A percentile compares a stretch with the other conserved stretches of the same genome.
These are phyloP conservation scores for Capillidium rhysosporum DNA, from an alignment of 371 early-diverging fungal genomes.

Conservation along the genomic window DNA sequence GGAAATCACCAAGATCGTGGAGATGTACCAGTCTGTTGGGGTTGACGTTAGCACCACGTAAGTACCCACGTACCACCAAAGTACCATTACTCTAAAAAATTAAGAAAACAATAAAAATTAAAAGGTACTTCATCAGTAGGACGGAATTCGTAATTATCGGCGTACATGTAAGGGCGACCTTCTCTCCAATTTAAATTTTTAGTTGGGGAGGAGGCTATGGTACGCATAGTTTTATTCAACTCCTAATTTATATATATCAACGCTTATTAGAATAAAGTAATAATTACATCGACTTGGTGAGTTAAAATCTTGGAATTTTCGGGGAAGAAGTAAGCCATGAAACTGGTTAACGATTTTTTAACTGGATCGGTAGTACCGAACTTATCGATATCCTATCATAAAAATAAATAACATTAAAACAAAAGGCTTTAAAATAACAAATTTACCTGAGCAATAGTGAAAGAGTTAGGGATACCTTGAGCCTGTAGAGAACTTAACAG, in stretches of 20 bases:
- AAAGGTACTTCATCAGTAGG: not conserved
- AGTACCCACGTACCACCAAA: constrained; percentile 64
- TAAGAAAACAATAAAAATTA: not conserved
- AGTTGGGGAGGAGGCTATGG: constrained; percentile 49
- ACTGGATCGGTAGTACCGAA: constrained; percentile 12
- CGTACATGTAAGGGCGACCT: constrained; percentile 65
- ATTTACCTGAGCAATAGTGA: constrained; percentile 38
- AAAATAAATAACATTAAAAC: too few species aligned
- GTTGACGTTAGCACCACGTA: constrained; percentile 53
- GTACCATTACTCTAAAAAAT: constrained; percentile 25
- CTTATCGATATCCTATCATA: not conserved
- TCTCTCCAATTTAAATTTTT: constrained; percentile 74
- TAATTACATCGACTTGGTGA: constrained; percentile 23
- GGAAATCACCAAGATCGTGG: constrained; percentile 80
- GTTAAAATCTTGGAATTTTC: constrained; percentile 46
- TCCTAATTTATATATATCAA: constrained; percentile 13
- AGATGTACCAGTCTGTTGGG: constrained; percentile 81
- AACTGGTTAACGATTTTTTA: constrained; percentile 62
- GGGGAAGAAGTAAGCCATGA: constrained; percentile 73
- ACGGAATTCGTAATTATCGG: constrained; percentile 46
- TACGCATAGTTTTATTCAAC: constrained; percentile 31
- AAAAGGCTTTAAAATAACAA: not conserved
- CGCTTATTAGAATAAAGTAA: not conserved
- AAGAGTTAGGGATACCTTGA: constrained; percentile 65
- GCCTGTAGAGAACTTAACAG: constrained; percentile 60